phyloP scores from a whole-genome alignment of 306 rosid genomes.

The Quercus agrifolia region DNA sequence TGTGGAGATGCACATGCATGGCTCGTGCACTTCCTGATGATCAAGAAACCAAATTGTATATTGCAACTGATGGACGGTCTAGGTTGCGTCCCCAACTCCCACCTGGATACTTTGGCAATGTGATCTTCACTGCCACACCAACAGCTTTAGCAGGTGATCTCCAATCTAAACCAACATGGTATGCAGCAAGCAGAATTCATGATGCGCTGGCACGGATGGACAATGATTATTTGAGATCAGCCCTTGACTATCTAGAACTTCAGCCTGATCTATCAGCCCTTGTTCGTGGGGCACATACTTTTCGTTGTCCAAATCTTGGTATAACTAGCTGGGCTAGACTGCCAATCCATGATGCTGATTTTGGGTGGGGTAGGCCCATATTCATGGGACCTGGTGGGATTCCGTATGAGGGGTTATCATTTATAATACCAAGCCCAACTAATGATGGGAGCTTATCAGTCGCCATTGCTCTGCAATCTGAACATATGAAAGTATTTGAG shows the following conservation, averaged over 20 bases:
- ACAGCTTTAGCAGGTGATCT: slow-evolving; percentile 63
- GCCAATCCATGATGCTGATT: slow-evolving; percentile 90
- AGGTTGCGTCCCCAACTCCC: slow-evolving; percentile 83
- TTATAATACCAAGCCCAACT: slow-evolving; percentile 59
- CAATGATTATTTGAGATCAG: slow-evolving; percentile 68
- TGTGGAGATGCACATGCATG: slow-evolving; percentile 65
- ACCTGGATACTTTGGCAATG: slow-evolving; percentile 83
- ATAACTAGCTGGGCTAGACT: slow-evolving; percentile 92
- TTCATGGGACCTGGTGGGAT: slow-evolving; percentile 99
- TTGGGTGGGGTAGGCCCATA: slow-evolving; percentile 95
- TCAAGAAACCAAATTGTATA: slow-evolving; percentile 73
- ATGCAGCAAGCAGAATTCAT: slow-evolving; percentile 72
- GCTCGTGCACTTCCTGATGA: slow-evolving; percentile 68
- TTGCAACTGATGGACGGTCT: slow-evolving; percentile 85
- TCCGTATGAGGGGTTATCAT: slow-evolving; percentile 74
- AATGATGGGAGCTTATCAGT: slow-evolving; percentile 70
- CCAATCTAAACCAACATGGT: slow-evolving; percentile 74
- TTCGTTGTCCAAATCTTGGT: slow-evolving; percentile 88
- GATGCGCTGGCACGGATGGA: slow-evolving; percentile 63
- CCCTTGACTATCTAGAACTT: slow-evolving; percentile 76
- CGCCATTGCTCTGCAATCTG: slow-evolving; percentile 54
- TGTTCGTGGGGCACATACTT: slow-evolving; percentile 78
- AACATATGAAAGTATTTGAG: slow-evolving; percentile 62
- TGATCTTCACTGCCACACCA: slow-evolving; percentile 81
- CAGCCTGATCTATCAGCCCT: slow-evolving; percentile 84